Percentiles rank a stretch among this genome's conserved stretches.
Evolutionary conservation across 1,284 basidiomycete species (phyloP).

Genomic region (Ustilago crameri): DNA sequence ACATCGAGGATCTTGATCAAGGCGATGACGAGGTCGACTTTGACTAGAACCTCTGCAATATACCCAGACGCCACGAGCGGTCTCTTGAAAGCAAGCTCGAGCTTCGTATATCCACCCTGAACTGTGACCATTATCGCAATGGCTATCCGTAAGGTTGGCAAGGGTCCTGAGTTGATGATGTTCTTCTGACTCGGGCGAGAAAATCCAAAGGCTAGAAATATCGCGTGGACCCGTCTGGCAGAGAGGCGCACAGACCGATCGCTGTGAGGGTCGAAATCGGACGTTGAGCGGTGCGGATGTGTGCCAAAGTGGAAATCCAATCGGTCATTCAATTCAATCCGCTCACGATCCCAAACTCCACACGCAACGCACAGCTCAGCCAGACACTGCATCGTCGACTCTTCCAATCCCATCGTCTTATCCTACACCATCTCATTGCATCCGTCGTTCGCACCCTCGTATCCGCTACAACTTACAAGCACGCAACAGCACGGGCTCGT

Average conservation of each 20-base stretch:
- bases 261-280: slow-evolving; percentile 30
- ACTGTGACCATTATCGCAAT: too few relatives aligned
- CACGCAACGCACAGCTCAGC: slow-evolving; percentile 17
- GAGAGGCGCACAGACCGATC: slow-evolving; percentile 41
- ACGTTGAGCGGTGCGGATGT: slow-evolving; percentile 2
- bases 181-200: slow-evolving; percentile 39
- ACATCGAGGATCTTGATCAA: slow-evolving; percentile 57
- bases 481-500: background rate
- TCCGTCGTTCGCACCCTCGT: background rate
- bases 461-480: background rate
- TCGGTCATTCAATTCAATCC: slow-evolving; percentile 1
- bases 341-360: slow-evolving; percentile 32
- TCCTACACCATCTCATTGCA: background rate
- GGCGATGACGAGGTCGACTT: slow-evolving; percentile 49
- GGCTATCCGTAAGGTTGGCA: too few relatives aligned
- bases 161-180: too few relatives aligned
- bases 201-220: background rate
- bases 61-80: too few relatives aligned
- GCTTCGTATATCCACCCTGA: too few relatives aligned
- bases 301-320: too few relatives aligned
- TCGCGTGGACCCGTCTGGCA: background rate
- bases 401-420: background rate
- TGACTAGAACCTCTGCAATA: slow-evolving; percentile 31
- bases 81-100: too few relatives aligned
- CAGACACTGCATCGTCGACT: slow-evolving; percentile 1